phyloP scores from a whole-genome alignment of 176 grass and related monocot genomes.

The Carex scoparia region DNA sequence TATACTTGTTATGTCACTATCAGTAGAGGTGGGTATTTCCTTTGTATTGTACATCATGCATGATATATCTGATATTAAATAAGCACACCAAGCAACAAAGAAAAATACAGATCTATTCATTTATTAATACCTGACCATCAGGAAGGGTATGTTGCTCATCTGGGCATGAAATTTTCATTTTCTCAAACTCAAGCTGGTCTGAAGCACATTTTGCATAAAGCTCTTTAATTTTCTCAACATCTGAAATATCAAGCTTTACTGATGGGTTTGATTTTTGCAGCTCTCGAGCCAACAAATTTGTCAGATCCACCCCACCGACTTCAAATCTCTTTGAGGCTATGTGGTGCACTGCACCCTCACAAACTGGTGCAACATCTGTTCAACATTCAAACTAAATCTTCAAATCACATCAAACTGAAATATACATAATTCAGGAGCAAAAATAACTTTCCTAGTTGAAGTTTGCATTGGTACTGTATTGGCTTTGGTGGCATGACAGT shows the following conservation, averaged over 20 bases:
- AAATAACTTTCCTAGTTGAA: not conserved
- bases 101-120: not conserved
- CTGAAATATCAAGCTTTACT: slow-evolving; percentile 74
- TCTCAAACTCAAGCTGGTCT: slow-evolving; percentile 69
- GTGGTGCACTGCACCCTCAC: slow-evolving; percentile 96
- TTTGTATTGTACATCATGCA: not conserved
- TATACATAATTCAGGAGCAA: not conserved
- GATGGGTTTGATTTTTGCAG: slow-evolving; percentile 76
- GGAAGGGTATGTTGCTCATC: slow-evolving; percentile 84
- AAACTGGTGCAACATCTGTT: slow-evolving; percentile 93
- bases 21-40: not conserved
- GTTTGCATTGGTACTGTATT: not conserved
- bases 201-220: slow-evolving; percentile 69
- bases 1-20: not conserved
- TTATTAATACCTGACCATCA: slow-evolving; percentile 78
- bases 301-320: slow-evolving; percentile 89
- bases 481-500: not conserved
- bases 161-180: slow-evolving; percentile 46
- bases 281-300: slow-evolving; percentile 73
- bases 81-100: not conserved
- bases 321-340: slow-evolving; percentile 87
- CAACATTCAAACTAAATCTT: slow-evolving; percentile 17
- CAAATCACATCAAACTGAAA: not conserved
- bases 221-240: slow-evolving; percentile 86
- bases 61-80: slow-evolving; percentile 1